Base-by-base conservation (phyloP, 2,329 filamentous ascomycete genomes). In the Colletotrichum theobromicola region DNA sequence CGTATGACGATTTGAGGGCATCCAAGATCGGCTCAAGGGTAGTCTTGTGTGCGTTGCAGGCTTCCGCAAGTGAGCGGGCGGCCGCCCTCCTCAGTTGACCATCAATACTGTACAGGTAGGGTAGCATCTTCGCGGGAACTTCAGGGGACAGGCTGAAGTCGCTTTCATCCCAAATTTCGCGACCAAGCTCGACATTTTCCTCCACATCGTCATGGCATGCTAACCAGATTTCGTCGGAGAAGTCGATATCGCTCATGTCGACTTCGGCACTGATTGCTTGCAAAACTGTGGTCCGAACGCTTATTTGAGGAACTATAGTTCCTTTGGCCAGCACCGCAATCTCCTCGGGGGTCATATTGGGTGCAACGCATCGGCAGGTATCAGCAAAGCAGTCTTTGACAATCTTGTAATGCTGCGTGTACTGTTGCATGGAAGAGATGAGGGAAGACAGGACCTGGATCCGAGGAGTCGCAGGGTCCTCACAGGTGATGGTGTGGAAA, bases 111-210 rank as follows among this genome's bases (percentile, higher is more conserved):
- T 95, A 91, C 13, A 98, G 87, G 81, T 98, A 98, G 1, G 93
- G 92, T 63, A 98, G 85, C 80, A 96, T 93, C 78, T 89, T 90
- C 72, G 88, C 82, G 9, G 94, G 91, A 10, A 94, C 90, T 8
- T 93, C 88, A 24, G 90, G 86, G 2, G 91, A 89, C 15, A 96
- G 85, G 74, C 93, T 86, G 75, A 98, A 93, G 9, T 91, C 93
- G 81, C 96, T 98, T 80, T 98, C 97, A 80, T 98, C 95, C 97
- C 97, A 99, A 42, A 99, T 98, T 15, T 96, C 94, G 66, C 89
- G 90, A 8, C 94, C 96, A 67, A 98, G 88, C 60, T 95, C 94
- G 10, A 90, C 90, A 79, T 98, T 98, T 82, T 98, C 96, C 57
- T 94, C 91, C 24, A 95, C 91, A 78, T 98, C 95, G 77, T 99